phyloP scores from a whole-genome alignment of 345 rosid species.

The Gossypium australe region DNA sequence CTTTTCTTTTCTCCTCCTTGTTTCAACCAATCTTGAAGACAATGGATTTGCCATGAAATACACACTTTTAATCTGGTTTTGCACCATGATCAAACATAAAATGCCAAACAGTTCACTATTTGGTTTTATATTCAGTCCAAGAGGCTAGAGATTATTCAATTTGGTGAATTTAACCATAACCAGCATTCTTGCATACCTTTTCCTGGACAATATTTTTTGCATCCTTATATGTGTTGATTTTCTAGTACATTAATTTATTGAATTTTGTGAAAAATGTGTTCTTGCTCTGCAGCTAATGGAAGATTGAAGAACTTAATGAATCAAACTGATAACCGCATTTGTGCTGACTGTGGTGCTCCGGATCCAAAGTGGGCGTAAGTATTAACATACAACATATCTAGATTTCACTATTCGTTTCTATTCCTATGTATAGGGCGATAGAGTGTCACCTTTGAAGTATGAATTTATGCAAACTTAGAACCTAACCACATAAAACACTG shows the following conservation, averaged over 20 bases:
- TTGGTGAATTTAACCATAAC: too few species aligned
- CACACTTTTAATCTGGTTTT: too few species aligned
- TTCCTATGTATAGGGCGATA: neutral
- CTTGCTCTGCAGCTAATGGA: slow-evolving; percentile 48
- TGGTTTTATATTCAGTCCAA: too few species aligned
- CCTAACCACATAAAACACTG: neutral
- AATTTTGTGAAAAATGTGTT: slow-evolving; percentile 1
- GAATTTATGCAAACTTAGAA: neutral
- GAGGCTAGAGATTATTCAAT: too few species aligned
- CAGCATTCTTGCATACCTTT: too few species aligned
- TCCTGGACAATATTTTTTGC: too few species aligned
- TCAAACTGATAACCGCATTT: slow-evolving; percentile 69
- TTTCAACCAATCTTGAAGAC: too few species aligned
- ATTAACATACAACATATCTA: neutral
- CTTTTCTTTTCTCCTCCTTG: too few species aligned
- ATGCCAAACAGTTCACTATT: too few species aligned
- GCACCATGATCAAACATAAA: too few species aligned
- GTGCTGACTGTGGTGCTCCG: slow-evolving; percentile 94
- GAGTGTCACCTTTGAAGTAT: neutral
- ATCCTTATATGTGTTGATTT: too few species aligned
- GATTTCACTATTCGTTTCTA: neutral
- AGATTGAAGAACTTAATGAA: slow-evolving; percentile 66
- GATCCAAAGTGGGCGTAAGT: slow-evolving; percentile 99
- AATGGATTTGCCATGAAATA: too few species aligned
- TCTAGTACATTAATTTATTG: neutral